Evolutionary conservation across 345 rosid species (phyloP).

Genomic region (Adansonia digitata): DNA sequence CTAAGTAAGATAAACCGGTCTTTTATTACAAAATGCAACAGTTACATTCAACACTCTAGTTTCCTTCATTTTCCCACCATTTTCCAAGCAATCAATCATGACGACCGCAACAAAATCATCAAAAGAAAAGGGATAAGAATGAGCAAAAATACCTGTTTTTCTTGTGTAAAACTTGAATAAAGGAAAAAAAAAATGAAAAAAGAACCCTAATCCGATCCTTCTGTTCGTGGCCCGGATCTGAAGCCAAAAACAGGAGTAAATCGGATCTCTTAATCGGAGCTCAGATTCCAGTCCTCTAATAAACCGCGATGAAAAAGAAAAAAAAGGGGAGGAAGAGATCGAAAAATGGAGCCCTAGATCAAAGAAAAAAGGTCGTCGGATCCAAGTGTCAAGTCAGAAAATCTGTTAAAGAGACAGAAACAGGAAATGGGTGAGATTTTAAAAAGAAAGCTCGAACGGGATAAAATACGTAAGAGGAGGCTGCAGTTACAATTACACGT

Average conservation of each 20-base stretch:
- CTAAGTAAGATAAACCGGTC: neutral
- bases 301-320: neutral
- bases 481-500: conserved; percentile 45
- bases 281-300: conserved; percentile 11
- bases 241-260: conserved; percentile 77
- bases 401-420: conserved; percentile 16
- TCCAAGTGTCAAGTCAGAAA: conserved; percentile 21
- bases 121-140: neutral
- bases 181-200: conserved; percentile 18
- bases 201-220: conserved; percentile 40
- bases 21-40: neutral
- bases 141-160: conserved; percentile 10
- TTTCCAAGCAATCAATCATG: conserved; percentile 18
- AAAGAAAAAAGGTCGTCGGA: conserved; percentile 6
- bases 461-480: conserved; percentile 45
- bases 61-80: neutral
- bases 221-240: conserved; percentile 95
- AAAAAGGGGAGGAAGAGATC: neutral
- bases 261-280: conserved; percentile 40
- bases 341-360: conserved; percentile 30
- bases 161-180: neutral
- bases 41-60: neutral
- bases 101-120: neutral
- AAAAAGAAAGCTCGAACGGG: conserved; percentile 21
- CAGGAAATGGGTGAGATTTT: neutral